Evolutionary conservation across 345 rosid genomes (phyloP), one percentile per base, ranked within the genome.

Genomic region (Euphorbia tirucalli): DNA sequence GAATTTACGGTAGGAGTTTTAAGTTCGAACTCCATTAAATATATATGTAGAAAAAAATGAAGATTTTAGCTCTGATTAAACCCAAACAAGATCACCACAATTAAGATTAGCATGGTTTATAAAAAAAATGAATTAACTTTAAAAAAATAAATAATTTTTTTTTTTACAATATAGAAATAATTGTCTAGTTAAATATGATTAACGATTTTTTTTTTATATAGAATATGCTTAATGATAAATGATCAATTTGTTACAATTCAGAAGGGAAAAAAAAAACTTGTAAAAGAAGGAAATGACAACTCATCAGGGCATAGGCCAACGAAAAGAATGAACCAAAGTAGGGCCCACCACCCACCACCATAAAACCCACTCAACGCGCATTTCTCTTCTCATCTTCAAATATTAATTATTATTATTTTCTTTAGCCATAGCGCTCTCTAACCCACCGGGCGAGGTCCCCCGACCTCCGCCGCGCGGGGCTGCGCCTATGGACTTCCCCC

Each of bases 401-500:
- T 15, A 19, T 21, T n/a, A n/a, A 9, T 63, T 11, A 21, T 56
- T 22, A 22, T 56, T n/a, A 63, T 19, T 66, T 58, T n/a, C 70
- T 15, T 1, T 11, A 62, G 78, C 74, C 70, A 64, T 63, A 54
- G 70, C 49, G 78, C 74, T 69, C 78, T 56, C 70, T 11, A 41
- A 27, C 56, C 15, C 52, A 18, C 35, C 68, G 22, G 72, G 80
- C 73, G 69, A 77, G 80, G 80, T 71, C 80, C 50, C 24, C 72
- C 76, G 76, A 67, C 80, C 80, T 77, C 76, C 69, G 80, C 73
- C 70, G 76, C 69, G 5, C n/a, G 79, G 67, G 72, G 58, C 68
- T 19, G 68, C 67, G 64, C 54, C 39, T 4, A 31, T 30, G 64
- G 0, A 19, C 41, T 61, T 60, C 64, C 63, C 2, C 28, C 19